These are phyloP conservation scores for Porogramme epimiltina DNA, from an alignment of 1,284 basidiomycete species.

Conservation along the genomic window DNA sequence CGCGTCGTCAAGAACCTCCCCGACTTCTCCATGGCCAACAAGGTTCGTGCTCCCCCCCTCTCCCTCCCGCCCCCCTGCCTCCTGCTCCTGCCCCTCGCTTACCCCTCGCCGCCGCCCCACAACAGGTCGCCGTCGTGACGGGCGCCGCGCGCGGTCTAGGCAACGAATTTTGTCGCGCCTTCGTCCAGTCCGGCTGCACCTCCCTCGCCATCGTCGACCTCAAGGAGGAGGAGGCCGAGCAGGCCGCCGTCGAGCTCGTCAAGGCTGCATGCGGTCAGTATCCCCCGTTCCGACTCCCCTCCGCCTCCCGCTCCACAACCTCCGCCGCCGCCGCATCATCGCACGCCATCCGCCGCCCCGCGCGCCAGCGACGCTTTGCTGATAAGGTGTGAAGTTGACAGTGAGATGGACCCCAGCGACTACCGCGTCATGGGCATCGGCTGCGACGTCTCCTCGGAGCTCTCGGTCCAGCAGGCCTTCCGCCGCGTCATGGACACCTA, in stretches of 20 bases:
- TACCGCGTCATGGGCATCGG: slow-evolving; percentile 78
- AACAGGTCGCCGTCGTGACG: slow-evolving; percentile 89
- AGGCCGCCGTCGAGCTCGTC: slow-evolving; percentile 76
- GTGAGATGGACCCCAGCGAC: slow-evolving; percentile 58
- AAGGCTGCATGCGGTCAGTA: slow-evolving; percentile 52
- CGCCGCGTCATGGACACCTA: slow-evolving; percentile 67
- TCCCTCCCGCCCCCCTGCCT: background rate
- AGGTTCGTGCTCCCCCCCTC: slow-evolving; percentile 43
- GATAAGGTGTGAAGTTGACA: slow-evolving; percentile 56
- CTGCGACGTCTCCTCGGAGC: slow-evolving; percentile 89
- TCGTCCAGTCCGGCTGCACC: slow-evolving; percentile 87
- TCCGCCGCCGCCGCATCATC: slow-evolving; percentile 6
- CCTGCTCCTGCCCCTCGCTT: slow-evolving; percentile 1
- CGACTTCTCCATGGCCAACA: slow-evolving; percentile 69
- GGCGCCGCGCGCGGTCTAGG: slow-evolving; percentile 92
- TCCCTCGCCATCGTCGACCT: slow-evolving; percentile 86
- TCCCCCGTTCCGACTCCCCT: slow-evolving; percentile 7
- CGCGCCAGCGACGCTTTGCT: slow-evolving; percentile 24
- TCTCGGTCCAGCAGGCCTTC: slow-evolving; percentile 76
- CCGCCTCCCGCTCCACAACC: background rate
- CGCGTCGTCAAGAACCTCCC: slow-evolving; percentile 50
- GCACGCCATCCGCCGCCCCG: slow-evolving; percentile 5
- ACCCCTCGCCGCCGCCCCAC: background rate
- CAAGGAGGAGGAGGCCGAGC: slow-evolving; percentile 70
- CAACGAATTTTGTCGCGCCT: slow-evolving; percentile 86